phyloP scores from a whole-genome alignment of 768 basidiomycete genomes.

The Neoboletus magnificus region DNA sequence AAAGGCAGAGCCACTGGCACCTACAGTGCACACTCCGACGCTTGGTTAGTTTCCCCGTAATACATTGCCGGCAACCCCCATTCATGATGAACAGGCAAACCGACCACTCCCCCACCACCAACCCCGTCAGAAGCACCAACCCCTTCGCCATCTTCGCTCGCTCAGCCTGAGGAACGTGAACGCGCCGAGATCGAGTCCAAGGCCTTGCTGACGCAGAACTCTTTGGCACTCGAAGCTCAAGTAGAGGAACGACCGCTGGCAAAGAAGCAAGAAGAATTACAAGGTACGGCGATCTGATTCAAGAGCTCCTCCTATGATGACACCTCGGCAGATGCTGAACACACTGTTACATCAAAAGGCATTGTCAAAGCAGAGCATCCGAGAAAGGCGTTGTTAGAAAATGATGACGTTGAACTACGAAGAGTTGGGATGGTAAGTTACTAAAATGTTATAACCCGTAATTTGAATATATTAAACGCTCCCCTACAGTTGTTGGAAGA shows the following conservation, averaged over 20 bases:
- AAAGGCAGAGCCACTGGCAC: constrained; percentile 54
- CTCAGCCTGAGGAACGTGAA: constrained; percentile 40
- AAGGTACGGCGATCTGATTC: constrained; percentile 40
- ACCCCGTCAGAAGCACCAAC: constrained; percentile 12
- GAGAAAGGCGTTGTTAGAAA: constrained; percentile 78
- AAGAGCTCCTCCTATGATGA: neutral
- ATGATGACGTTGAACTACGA: constrained; percentile 79
- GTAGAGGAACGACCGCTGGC: constrained; percentile 84
- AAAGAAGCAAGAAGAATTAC: constrained; percentile 78
- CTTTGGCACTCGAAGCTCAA: constrained; percentile 76
- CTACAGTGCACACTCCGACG: constrained; percentile 22
- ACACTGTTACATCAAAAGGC: constrained; percentile 16
- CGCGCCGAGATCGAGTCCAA: constrained; percentile 44
- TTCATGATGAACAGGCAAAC: constrained; percentile 21
- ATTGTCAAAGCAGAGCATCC: constrained; percentile 42
- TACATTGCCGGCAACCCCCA: neutral
- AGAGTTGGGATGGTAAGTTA: constrained; percentile 67
- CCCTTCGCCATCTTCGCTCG: constrained; percentile 10
- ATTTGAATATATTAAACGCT: neutral
- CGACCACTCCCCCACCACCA: constrained; percentile 13
- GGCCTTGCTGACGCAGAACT: constrained; percentile 65
- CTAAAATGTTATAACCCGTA: neutral
- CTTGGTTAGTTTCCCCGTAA: constrained; percentile 17
- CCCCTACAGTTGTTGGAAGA: constrained; percentile 66
- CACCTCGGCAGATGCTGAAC: constrained; percentile 11